phyloP scores from a whole-genome alignment of 1,284 basidiomycete species.

The Vanrija sp. region DNA sequence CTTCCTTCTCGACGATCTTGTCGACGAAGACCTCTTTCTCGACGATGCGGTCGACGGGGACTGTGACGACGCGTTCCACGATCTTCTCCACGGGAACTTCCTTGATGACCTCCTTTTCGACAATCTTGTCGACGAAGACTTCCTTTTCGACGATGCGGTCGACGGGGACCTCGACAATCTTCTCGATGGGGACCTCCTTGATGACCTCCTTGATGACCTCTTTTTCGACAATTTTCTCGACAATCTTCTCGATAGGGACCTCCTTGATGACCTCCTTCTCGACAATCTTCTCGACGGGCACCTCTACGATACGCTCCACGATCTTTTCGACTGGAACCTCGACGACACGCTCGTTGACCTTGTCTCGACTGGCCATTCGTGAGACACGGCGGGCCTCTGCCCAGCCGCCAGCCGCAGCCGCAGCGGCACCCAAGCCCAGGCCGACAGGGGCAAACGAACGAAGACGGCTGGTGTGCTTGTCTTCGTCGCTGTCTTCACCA shows the following conservation, averaged over 20 bases:
- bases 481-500: conserved; percentile 56
- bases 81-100: conserved; percentile 33
- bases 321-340: conserved; percentile 37
- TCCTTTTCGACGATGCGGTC: conserved; percentile 40
- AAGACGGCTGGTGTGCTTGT: conserved; percentile 24
- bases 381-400: conserved; percentile 23
- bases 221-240: conserved; percentile 42
- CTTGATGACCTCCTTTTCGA: conserved; percentile 34
- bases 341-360: conserved; percentile 35
- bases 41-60: conserved; percentile 34
- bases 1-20: conserved; percentile 34
- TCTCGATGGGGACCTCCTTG: conserved; percentile 35
- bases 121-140: conserved; percentile 38
- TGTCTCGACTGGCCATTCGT: conserved; percentile 19
- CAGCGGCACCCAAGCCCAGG: conserved; percentile 18
- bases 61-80: conserved; percentile 41
- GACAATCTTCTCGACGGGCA: conserved; percentile 46
- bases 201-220: conserved; percentile 20
- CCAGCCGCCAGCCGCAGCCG: conserved; percentile 27
- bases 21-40: conserved; percentile 41
- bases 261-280: conserved; percentile 31
- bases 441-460: conserved; percentile 8
- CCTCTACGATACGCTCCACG: conserved; percentile 34
- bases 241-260: conserved; percentile 46
- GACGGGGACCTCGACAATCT: conserved; percentile 31